Conservation (phyloP, 345 rosid genomes). For the Rhodamnia rubescens region DNA sequence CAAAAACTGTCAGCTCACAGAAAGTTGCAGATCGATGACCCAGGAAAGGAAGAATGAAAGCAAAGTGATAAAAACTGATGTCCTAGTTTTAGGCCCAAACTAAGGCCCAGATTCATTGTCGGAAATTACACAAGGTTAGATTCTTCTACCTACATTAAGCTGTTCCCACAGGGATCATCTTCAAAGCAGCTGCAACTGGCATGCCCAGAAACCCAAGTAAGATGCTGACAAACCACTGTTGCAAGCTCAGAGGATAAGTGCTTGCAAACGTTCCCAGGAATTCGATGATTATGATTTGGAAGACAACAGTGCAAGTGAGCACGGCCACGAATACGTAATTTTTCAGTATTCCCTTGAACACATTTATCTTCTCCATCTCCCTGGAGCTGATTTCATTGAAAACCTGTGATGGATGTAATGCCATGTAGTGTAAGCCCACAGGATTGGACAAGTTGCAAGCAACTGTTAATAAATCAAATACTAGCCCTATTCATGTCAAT, state of each 20-base stretch:
- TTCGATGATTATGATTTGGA: conserved; percentile 61
- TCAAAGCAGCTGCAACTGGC: conserved; percentile 83
- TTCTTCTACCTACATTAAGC: conserved; percentile 5
- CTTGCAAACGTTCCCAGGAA: conserved; percentile 60
- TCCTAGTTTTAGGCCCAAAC: neutral
- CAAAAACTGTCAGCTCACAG: neutral
- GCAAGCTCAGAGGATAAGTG: conserved; percentile 56
- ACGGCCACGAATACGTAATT: conserved; percentile 55
- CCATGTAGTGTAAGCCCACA: rapidly evolving
- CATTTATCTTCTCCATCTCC: conserved; percentile 66
- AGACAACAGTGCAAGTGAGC: conserved; percentile 41
- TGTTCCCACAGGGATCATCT: conserved; percentile 57
- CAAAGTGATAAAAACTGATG: neutral
- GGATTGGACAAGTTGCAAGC: neutral
- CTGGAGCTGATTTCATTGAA: conserved; percentile 80
- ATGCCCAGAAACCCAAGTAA: conserved; percentile 84
- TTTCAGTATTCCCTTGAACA: conserved; percentile 53
- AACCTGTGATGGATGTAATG: conserved; percentile 9
- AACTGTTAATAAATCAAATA: neutral
- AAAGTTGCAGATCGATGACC: neutral
- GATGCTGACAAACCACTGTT: conserved; percentile 68
- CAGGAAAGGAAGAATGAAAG: neutral
- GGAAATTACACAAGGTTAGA: neutral
- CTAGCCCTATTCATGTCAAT: neutral
- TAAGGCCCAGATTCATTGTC: neutral